These are phyloP conservation scores for Mentha longifolia DNA, from an alignment of 257 asterid genomes.

Conservation along the genomic window DNA sequence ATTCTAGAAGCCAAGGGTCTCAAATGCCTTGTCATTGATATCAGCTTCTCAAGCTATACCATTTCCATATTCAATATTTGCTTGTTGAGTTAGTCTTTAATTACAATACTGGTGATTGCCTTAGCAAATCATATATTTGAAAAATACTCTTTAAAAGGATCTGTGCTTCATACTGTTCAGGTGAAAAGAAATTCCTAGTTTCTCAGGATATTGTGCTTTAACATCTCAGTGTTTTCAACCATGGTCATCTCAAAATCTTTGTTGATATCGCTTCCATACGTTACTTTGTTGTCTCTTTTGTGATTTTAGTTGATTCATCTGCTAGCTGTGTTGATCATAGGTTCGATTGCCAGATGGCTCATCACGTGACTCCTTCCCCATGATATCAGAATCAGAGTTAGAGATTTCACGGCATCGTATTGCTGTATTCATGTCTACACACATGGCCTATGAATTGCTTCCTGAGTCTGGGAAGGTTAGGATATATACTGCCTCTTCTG, in stretches of 20 bases:
- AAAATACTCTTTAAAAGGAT: conserved; percentile 12
- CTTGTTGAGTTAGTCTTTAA: conserved; percentile 6
- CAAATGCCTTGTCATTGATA: conserved; percentile 19
- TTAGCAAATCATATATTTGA: neutral
- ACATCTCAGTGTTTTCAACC: conserved; percentile 21
- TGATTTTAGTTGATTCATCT: conserved; percentile 30
- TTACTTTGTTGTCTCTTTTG: conserved; percentile 19
- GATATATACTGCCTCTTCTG: conserved; percentile 21
- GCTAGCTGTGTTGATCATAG: conserved; percentile 46
- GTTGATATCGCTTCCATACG: neutral
- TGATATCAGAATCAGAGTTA: conserved; percentile 75
- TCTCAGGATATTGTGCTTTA: conserved; percentile 24
- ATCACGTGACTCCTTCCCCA: conserved; percentile 50
- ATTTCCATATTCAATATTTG: neutral
- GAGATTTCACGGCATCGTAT: conserved; percentile 74
- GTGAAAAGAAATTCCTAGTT: conserved; percentile 14
- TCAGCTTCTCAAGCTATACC: neutral
- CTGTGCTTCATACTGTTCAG: conserved; percentile 4
- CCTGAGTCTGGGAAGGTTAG: conserved; percentile 95
- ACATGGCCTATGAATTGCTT: conserved; percentile 85
- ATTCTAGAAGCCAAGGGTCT: conserved; percentile 20
- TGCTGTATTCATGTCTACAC: conserved; percentile 70
- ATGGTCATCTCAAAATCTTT: conserved; percentile 8
- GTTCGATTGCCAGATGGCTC: conserved; percentile 75
- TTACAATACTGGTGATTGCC: conserved; percentile 1